Base-by-base conservation (phyloP, 345 rosid species). In the Heritiera fomes region DNA sequence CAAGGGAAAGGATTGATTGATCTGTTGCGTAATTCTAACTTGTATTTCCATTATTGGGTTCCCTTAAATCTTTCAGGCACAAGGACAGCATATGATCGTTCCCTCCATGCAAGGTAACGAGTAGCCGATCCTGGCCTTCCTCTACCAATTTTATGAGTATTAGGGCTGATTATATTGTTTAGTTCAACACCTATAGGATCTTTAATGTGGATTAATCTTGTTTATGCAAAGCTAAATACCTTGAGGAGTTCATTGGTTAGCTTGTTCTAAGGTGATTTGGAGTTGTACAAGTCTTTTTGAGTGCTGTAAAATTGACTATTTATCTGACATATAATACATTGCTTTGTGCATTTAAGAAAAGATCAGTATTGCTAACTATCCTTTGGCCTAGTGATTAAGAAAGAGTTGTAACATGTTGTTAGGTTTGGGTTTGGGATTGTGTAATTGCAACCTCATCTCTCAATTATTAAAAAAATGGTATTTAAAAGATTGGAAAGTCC, bases 61-160 rank as follows among this genome's bases (percentile, higher is more conserved):
- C 53, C 45, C 75, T 43, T 78, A 49, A 65, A 77, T 82, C 40
- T 81, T 74, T 71, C 87, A 88, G 88, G 88, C 47, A 38, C 90
- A 78, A 77, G 88, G 87, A 55, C 88, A 83, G 82, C 87, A 88
- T 83, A 85, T 86, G 87, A 78, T 88, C 11, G 77, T 81, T 75
- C 88, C 88, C 61, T 83, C 86, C 58, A 86, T 88, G 90, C 90
- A 83, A 52, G 88, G 89, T 58, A 84, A 86, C 30, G 86, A 88
- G 73, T 88, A 88, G 86, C 62, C 45, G 58, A 55, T 41, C 56
- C 32, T 45, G 28, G 77, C 65, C 65, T 49, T 40, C 53, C 43
- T 47, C 71, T 62, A 23, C 72, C 65, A 61, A 70, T 45, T 79
- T 76, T 56, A 46, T 71, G 70, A 75, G 53, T 77, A 77, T 5